Evolutionary conservation across 768 basidiomycete species (phyloP), one percentile per base, ranked within the genome.

Genomic region (Auriscalpium vulgare): DNA sequence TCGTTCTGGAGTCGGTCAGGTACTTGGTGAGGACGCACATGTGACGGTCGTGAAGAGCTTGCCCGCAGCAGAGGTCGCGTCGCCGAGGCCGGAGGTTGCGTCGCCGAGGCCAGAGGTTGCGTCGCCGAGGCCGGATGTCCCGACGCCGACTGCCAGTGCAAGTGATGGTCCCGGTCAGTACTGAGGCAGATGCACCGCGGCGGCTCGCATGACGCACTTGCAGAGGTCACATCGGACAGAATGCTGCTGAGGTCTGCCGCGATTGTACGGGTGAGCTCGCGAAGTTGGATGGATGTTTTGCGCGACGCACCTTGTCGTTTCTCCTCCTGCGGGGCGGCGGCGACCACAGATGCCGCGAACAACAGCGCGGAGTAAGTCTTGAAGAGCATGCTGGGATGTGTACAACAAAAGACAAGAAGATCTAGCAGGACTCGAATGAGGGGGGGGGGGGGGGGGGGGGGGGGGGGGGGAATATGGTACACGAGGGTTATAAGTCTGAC

Each of bases 41-140:
- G 59, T 60, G 47, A 60, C 59, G 3, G 36, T 21, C 0, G 61
- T 62, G 16, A 16, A 40, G 13, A 62, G 5, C 1, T 45, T 5
- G 11, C 43, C 56, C 3, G 19, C 57, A 5, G 23, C n/a, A 2
- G 56, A 58, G 1, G 56, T 53, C 13, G 23, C 17, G 17, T 43
- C 40, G 29, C 29, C 29, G 2, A 29, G 29, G 29, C 29, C 29
- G 40, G 40, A 21, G 1, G 21, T 21, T 1, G 2, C 21, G 21
- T 1, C 21, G 21, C 21, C 21, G 21, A 21, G n/a, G n/a, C n/a
- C n/a, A 2, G 56, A 58, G 1, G 56, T 53, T 9, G 23, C 17
- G 17, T 43, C 40, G 29, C 29, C 29, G 2, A 29, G 29, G 29
- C 29, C 29, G 40, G 40, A 21, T 21, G 21, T 21, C 2, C 21